These are phyloP conservation scores for Gleditsia sinensis DNA, from an alignment of 306 rosid genomes.

Conservation along the genomic window DNA sequence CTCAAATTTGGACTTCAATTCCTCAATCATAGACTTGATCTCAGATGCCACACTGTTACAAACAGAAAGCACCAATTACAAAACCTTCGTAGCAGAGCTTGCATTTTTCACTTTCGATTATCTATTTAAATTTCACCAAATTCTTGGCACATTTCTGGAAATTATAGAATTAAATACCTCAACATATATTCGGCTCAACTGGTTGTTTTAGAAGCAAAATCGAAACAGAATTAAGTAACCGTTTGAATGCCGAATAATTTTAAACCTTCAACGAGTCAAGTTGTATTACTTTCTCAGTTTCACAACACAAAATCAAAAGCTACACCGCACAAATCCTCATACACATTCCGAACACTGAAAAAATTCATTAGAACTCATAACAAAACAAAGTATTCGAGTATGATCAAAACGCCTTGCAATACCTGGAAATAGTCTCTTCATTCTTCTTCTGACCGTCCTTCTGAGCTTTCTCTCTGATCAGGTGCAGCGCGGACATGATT, in stretches of 20 bases:
- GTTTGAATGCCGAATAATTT: neutral
- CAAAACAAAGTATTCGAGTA: slow-evolving; percentile 10
- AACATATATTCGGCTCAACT: neutral
- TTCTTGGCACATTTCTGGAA: neutral
- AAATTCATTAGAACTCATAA: neutral
- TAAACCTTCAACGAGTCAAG: neutral
- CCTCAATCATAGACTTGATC: slow-evolving; percentile 68
- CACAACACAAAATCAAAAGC: slow-evolving; percentile 6
- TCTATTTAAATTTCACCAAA: neutral
- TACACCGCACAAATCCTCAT: neutral
- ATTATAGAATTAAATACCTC: neutral
- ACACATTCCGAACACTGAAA: neutral
- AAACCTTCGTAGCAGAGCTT: neutral
- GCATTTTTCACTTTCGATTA: neutral
- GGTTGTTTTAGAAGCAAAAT: slow-evolving; percentile 9
- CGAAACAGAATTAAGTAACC: slow-evolving; percentile 9
- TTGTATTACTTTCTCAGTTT: neutral
- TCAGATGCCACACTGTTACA: slow-evolving; percentile 79
- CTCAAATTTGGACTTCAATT: slow-evolving; percentile 76
- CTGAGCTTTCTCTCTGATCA: slow-evolving; percentile 81
- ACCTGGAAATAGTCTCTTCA: slow-evolving; percentile 95
- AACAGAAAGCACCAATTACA: slow-evolving; percentile 28
- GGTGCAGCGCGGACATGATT: slow-evolving; percentile 78
- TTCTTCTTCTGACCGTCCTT: slow-evolving; percentile 94
- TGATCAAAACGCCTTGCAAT: slow-evolving; percentile 18